phyloP scores from a whole-genome alignment of 1,284 basidiomycete genomes.

The Sporisorium sorghi region DNA sequence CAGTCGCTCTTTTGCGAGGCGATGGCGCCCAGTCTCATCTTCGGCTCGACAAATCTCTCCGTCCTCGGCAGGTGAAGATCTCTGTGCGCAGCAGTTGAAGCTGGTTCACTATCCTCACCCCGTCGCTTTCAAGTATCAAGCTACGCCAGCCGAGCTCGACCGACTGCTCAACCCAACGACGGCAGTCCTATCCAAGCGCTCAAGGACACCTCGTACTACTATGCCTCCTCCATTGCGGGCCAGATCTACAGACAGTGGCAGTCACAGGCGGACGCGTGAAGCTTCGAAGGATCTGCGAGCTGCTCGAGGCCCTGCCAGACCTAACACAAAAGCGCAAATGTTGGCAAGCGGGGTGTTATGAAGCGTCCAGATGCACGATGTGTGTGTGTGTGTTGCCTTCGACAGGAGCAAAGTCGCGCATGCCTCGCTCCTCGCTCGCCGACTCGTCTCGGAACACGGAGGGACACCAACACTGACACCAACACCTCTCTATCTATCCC shows the following conservation, averaged over 20 bases:
- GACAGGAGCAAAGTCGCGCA: neutral
- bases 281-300: too few relatives aligned
- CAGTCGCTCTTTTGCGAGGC: slow-evolving; percentile 33
- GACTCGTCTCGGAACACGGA: slow-evolving; percentile 7
- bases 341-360: too few relatives aligned
- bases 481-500: slow-evolving; percentile 18
- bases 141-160: slow-evolving; percentile 13
- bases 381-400: too few relatives aligned
- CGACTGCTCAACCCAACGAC: slow-evolving; percentile 18
- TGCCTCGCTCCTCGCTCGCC: slow-evolving; percentile 1
- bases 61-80: neutral
- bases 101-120: slow-evolving; percentile 32
- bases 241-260: slow-evolving; percentile 13
- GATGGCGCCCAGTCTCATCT: slow-evolving; percentile 19
- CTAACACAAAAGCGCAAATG: too few relatives aligned
- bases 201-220: slow-evolving; percentile 28
- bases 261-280: slow-evolving; percentile 12
- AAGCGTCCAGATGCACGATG: neutral
- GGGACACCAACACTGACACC: slow-evolving; percentile 26
- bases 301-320: too few relatives aligned
- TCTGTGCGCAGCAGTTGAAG: slow-evolving; percentile 17
- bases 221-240: slow-evolving; percentile 15
- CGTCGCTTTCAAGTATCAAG: slow-evolving; percentile 22
- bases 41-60: neutral
- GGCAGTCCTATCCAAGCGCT: slow-evolving; percentile 13